These are phyloP conservation scores for Rhamnella rubrinervis DNA, from an alignment of 331 rosid genomes.

Conservation along the genomic window DNA sequence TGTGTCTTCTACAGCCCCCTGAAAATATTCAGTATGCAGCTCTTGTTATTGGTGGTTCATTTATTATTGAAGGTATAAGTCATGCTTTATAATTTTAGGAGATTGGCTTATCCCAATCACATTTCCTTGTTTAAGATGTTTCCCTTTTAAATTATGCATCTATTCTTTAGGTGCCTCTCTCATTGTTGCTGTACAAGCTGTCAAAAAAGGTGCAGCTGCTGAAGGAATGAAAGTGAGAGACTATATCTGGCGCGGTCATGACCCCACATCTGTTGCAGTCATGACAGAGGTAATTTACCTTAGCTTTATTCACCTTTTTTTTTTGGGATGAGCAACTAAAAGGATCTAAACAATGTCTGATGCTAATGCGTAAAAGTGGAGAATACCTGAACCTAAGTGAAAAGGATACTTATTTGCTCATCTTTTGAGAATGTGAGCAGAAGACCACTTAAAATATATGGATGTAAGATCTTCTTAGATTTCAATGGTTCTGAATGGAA, in stretches of 20 bases:
- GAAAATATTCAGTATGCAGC: constrained; percentile 79
- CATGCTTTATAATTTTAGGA: constrained; percentile 13
- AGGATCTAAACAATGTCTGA: no score
- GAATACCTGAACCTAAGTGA: no score
- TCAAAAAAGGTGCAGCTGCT: constrained; percentile 91
- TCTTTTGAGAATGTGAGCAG: no score
- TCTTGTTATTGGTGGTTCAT: constrained; percentile 87
- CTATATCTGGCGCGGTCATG: constrained; percentile 97
- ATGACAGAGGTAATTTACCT: constrained; percentile 82
- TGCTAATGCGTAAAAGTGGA: no score
- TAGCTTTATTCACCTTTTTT: neutral
- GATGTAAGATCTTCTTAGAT: no score
- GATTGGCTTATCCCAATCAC: constrained; percentile 15
- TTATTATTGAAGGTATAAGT: constrained; percentile 80
- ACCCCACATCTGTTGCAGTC: constrained; percentile 98
- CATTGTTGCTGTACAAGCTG: constrained; percentile 97
- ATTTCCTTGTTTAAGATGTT: neutral
- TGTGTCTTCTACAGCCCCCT: constrained; percentile 71
- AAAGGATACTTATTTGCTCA: no score
- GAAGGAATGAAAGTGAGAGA: constrained; percentile 96
- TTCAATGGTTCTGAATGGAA: no score
- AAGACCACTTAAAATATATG: no score
- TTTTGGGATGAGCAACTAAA: no score
- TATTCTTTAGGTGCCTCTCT: constrained; percentile 80
- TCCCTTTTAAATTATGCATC: constrained; percentile 12